Evolutionary conservation across 2,329 filamentous ascomycete species (phyloP), one percentile per base, ranked within the genome.

Genomic region (Acarospora socialis): DNA sequence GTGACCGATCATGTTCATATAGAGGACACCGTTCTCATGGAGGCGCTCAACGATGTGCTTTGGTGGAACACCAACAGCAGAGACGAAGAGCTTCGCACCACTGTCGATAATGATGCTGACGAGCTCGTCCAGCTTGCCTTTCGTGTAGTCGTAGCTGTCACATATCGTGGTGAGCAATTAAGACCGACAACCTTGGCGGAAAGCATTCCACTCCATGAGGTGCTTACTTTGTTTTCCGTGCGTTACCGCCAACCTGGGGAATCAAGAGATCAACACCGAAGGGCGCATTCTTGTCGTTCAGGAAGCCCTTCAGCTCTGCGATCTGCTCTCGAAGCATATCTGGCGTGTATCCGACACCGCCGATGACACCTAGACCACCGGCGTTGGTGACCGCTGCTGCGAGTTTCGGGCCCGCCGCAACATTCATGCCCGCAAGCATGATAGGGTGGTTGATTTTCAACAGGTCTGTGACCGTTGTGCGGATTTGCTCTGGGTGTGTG

Each of bases 1-100:
- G 70, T 98, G 90, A 45, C 90, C 90, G 55, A 98, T 86, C 90
- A 98, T 98, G 77, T 98, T 98, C 90, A 95, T 95, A 70, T 92
- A 93, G 45, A 92, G 70, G 46, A 98, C 72, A 45, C 86, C 86
- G 50, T 74, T 65, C 52, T 74, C 71, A 71, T 98, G 90, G 28
- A 98, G 75, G 54, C 73, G 79, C 44, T 95, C 84, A 50, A 98
- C 84, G 37, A 94, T 77, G 46, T 70, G 65, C 61, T 81, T 82
- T 45, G 90, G 83, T 25, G 90, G 86, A 16, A 95, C 80, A 50
- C 90, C 90, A 55, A 98, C 84, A 49, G 90, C 90, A 32, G 82
- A 94, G 48, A 98, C 90, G 64, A 98, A 98, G 38, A 98, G 74
- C 59, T 76, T 86, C 39, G 84, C 81, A 44, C 82, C 82, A 34